Conservation (phyloP, 2,329 filamentous ascomycete genomes). For the Penicillium sp. region DNA sequence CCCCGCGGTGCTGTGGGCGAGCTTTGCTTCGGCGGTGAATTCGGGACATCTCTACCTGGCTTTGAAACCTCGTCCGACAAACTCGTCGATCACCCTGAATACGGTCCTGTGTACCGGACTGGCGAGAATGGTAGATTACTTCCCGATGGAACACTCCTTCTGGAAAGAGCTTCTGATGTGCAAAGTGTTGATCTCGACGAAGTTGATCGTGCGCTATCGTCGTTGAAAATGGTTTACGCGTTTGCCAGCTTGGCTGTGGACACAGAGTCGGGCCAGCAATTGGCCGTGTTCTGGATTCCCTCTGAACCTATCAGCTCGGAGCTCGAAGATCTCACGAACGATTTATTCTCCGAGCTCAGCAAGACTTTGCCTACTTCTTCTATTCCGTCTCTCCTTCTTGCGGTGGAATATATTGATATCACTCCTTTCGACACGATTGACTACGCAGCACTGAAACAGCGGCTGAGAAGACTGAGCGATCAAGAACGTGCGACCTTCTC, state of each 20-base stretch:
- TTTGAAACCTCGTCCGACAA: conserved; percentile 55
- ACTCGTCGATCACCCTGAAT: conserved; percentile 68
- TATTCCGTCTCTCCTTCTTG: conserved; percentile 74
- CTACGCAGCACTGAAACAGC: conserved; percentile 52
- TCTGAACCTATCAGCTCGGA: conserved; percentile 8
- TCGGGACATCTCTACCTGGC: conserved; percentile 39
- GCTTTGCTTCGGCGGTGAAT: conserved; percentile 82
- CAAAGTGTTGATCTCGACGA: conserved; percentile 79
- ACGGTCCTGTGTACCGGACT: conserved; percentile 76
- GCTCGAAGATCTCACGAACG: conserved; percentile 31
- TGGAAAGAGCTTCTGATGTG: conserved; percentile 66
- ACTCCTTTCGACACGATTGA: conserved; percentile 77
- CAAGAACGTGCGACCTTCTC: conserved; percentile 49
- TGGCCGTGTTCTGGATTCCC: conserved; percentile 72
- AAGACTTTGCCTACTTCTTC: conserved; percentile 71
- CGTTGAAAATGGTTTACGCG: conserved; percentile 56
- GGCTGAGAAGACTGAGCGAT: conserved; percentile 51
- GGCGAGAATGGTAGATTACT: conserved; percentile 82
- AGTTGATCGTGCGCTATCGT: conserved; percentile 65
- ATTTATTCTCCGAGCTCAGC: conserved; percentile 59
- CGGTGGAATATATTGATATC: conserved; percentile 68
- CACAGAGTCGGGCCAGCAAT: conserved; percentile 48
- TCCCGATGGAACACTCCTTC: conserved; percentile 72
- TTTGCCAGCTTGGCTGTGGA: conserved; percentile 65
- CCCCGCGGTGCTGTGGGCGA: conserved; percentile 77